Base-by-base conservation (phyloP, 1,139 yeast species). In the Geotrichum histeridarum region DNA sequence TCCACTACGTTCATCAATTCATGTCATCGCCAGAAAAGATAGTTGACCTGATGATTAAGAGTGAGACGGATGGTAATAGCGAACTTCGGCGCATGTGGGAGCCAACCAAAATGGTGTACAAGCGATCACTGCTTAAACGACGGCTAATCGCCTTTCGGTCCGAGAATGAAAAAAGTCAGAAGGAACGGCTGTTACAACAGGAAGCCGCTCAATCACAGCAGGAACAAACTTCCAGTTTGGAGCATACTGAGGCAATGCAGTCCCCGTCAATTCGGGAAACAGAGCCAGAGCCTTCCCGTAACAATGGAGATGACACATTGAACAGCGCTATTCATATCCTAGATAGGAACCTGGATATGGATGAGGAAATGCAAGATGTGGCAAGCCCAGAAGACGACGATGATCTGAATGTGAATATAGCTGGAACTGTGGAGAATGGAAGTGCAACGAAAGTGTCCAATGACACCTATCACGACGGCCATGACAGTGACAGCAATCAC, bases 1-100 rank as follows among this genome's bases (percentile, higher is more conserved):
- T 93, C 31, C 85, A 84, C 63, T 93, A 88, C 64, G 79, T 87
- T 22, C 77, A 80, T 58, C 80, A 78, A 61, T 86, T 91, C 73
- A 73, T 88, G 51, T 70, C 73, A 33, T 69, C 77, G 49, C 81
- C 83, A 0, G 67, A 67, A 0, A 73, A 67, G 44, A 81, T 87
- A 57, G 74, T 82, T 42, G 66, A 69, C 39, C 62, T 80, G 8
- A 83, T 90, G 88, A 36, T 31, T 14, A 45, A 17, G 27, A 42
- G 36, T 18, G 38, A 22, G 12, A 17, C 32, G 18, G 8, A 42
- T 11, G 35, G 11, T 22, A n/a, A 42, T 8, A 8, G 8, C 12
- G 36, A 6, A 4, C 18, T 31, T 7, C 30, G 22, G 18, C 22
- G 30, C 5, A 22, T 22, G 11, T 39, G 54, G 54, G 27, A 46